Evolutionary conservation across 2,329 filamentous ascomycete species (phyloP).

Genomic region (Penicillium olsonii): DNA sequence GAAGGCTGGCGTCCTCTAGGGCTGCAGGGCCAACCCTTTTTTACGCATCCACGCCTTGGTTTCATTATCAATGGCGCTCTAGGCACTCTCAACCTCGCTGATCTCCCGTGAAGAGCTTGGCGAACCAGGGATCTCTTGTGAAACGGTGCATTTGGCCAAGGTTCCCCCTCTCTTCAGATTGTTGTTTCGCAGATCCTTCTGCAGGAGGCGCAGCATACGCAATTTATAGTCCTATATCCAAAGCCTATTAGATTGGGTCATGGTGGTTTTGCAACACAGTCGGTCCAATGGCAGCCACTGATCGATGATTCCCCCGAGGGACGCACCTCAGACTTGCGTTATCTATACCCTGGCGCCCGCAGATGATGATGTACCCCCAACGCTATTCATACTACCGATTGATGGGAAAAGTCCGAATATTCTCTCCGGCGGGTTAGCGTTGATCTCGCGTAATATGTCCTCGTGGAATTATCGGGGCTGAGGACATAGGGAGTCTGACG

Average conservation of each 20-base stretch:
- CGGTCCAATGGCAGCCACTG: background rate
- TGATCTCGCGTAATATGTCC: conserved; percentile 1
- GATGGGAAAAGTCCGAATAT: background rate
- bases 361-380: background rate
- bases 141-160: conserved; percentile 9
- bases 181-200: background rate
- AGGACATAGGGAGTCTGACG: conserved; percentile 10
- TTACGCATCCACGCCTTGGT: background rate
- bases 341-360: background rate
- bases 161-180: background rate
- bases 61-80: background rate
- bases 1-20: background rate
- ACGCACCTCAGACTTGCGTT: background rate
- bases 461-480: conserved; percentile 7
- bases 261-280: background rate
- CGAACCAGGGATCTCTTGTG: conserved; percentile 11
- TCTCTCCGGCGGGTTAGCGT: background rate
- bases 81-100: conserved; percentile 3
- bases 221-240: conserved; percentile 5
- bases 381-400: background rate
- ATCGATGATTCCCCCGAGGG: background rate
- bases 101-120: conserved; percentile 19
- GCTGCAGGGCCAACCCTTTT: background rate
- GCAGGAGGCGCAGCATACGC: background rate
- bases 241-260: background rate